Evolutionary conservation across 2,329 filamentous ascomycete genomes (phyloP).

Genomic region (Xylaria sp.): DNA sequence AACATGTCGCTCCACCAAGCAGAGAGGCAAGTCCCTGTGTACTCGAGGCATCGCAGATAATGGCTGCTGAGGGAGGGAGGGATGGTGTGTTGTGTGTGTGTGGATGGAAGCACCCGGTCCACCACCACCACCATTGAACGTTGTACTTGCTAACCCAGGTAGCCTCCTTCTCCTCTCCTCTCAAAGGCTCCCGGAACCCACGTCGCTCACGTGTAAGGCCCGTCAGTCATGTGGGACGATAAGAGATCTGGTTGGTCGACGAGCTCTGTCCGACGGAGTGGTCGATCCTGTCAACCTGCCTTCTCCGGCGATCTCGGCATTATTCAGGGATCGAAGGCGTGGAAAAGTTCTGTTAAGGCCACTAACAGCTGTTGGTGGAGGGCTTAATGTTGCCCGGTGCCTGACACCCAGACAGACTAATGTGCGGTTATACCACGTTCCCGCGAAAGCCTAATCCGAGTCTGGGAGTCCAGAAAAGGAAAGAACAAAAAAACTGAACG

Average conservation of each 20-base stretch:
- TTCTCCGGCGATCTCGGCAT: conserved; percentile 46
- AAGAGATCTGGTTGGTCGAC: conserved; percentile 45
- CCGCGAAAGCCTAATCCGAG: conserved; percentile 26
- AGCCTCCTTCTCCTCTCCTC: conserved; percentile 31
- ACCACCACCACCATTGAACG: conserved; percentile 41
- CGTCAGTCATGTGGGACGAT: conserved; percentile 45
- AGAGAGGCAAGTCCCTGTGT: conserved; percentile 13
- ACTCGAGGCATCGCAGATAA: conserved; percentile 13
- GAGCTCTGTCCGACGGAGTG: conserved; percentile 40
- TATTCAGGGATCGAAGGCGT: conserved; percentile 41
- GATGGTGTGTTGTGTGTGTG: conserved; percentile 11
- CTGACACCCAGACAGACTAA: conserved; percentile 41
- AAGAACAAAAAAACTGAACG: not conserved
- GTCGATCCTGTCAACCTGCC: conserved; percentile 40
- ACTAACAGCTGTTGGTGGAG: conserved; percentile 33
- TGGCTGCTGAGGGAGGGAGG: conserved; percentile 26
- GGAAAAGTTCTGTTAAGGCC: conserved; percentile 30
- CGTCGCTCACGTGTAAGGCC: conserved; percentile 37
- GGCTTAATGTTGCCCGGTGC: conserved; percentile 30
- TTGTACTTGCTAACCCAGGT: conserved; percentile 49
- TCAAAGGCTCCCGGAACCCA: conserved; percentile 22
- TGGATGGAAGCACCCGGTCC: conserved; percentile 25
- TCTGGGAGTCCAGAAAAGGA: not conserved
- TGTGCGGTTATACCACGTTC: conserved; percentile 42
- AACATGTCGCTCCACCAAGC: conserved; percentile 32